Evolutionary conservation across 2,329 filamentous ascomycete genomes (phyloP).

Genomic region (Colletotrichum abscissum): DNA sequence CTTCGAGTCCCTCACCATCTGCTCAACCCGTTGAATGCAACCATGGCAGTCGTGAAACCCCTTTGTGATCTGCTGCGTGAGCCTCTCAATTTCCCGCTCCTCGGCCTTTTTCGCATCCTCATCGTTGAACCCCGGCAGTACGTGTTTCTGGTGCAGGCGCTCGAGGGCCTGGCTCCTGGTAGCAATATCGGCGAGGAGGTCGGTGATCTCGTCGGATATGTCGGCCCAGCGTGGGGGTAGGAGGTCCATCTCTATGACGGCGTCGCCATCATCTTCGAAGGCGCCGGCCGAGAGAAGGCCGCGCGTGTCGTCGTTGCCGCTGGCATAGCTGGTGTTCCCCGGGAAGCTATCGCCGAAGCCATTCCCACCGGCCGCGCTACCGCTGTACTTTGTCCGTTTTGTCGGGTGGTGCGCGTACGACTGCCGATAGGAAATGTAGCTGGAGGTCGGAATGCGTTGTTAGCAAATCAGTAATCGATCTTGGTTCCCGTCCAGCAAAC

Average conservation of each 20-base stretch:
- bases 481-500: background rate
- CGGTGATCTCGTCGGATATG: constrained; percentile 91
- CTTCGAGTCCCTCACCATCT: constrained; percentile 85
- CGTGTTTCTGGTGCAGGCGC: constrained; percentile 95
- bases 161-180: constrained; percentile 87
- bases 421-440: constrained; percentile 98
- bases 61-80: constrained; percentile 91
- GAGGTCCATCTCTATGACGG: constrained; percentile 97
- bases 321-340: constrained; percentile 53
- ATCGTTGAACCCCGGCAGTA: constrained; percentile 95
- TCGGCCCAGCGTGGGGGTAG: constrained; percentile 96
- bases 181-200: constrained; percentile 82
- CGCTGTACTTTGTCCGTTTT: constrained; percentile 80
- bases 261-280: constrained; percentile 89
- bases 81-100: constrained; percentile 87
- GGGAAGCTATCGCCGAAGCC: constrained; percentile 71
- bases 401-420: constrained; percentile 95
- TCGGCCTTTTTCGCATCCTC: constrained; percentile 89
- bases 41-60: constrained; percentile 91
- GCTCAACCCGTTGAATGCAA: constrained; percentile 87
- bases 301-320: constrained; percentile 66
- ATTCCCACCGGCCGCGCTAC: constrained; percentile 60
- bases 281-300: constrained; percentile 86
- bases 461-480: constrained; percentile 39
- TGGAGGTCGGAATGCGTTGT: constrained; percentile 51